phyloP scores from a whole-genome alignment of 139 green algal genomes.

The Zygnema circumcarinatum region DNA sequence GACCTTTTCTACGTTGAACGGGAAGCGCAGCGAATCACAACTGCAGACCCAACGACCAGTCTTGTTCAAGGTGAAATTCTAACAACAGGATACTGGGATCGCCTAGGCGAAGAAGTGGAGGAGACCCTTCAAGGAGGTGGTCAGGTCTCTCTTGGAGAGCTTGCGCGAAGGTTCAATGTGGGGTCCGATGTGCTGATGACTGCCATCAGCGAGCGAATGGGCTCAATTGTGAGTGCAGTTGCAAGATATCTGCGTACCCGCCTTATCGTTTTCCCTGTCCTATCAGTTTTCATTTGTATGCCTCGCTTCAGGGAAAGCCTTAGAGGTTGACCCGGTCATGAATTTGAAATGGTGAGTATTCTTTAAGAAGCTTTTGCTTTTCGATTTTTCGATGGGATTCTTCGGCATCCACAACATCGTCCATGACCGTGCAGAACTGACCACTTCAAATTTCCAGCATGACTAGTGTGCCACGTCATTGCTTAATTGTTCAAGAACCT shows the following conservation, averaged over 20 bases:
- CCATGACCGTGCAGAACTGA: too few relatives aligned
- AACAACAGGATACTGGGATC: constrained; percentile 81
- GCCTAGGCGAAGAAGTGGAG: constrained; percentile 82
- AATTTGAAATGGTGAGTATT: too few relatives aligned
- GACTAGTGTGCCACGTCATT: too few relatives aligned
- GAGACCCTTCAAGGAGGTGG: constrained; percentile 77
- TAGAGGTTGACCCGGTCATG: too few relatives aligned
- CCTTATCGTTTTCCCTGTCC: background rate
- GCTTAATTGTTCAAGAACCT: too few relatives aligned
- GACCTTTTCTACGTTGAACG: constrained; percentile 59
- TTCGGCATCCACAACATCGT: too few relatives aligned
- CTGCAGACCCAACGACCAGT: background rate
- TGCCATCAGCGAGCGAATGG: constrained; percentile 68
- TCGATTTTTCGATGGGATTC: too few relatives aligned
- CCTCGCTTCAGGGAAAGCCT: too few relatives aligned
- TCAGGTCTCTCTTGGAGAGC: constrained; percentile 74
- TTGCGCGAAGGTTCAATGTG: constrained; percentile 82
- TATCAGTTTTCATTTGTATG: too few relatives aligned
- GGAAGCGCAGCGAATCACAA: constrained; percentile 35
- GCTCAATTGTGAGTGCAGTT: constrained; percentile 39
- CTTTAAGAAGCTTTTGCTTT: too few relatives aligned
- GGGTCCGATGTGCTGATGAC: constrained; percentile 77
- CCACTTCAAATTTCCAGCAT: too few relatives aligned
- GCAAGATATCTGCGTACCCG: background rate
- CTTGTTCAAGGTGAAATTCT: constrained; percentile 87